Evolutionary conservation across 352 stramenopile genomes (phyloP), one percentile per base, ranked within the genome.

Genomic region (Pythium plurisporium): DNA sequence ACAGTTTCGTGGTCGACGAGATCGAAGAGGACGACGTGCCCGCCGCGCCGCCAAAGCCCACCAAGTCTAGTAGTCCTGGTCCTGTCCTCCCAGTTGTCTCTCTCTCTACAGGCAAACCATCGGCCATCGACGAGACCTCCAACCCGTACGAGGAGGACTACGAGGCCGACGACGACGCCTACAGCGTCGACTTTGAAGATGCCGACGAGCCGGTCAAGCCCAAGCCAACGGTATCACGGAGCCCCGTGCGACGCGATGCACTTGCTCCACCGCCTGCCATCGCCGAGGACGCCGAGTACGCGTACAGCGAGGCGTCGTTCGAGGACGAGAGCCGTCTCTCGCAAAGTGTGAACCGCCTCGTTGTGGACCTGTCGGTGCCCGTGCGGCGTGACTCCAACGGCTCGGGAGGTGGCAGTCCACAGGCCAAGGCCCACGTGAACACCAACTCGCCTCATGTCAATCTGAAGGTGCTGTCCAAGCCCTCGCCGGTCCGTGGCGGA

Each of bases 141-240:
- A 37, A 66, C 20, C 52, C 42, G 33, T 67, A 68, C 55, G 69
- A 78, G 29, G 62, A 72, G 27, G 59, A 62, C 22, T 72, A 77
- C 44, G 75, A 86, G 34, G 57, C 57, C 11, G 68, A 87, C 55
- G 65, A 77, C 15, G 55, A 75, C 37, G 55, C 42, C 30, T 92
- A 92, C 64, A 90, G 79, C 51, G 75, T 74, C 25, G 79, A 89
- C 54, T 90, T 89, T 64, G 79, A 90, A 50, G 73, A 86, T 11
- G 57, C 72, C 9, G 70, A 77, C 33, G 71, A 76, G 29, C 60
- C 62, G 9, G 48, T 65, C 1, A 62, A 45, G 12, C 2, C 22
- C 19, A 44, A 31, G 29, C 2, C 46, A 15, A 36, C 40, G 8
- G 15, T 19, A 20, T 3, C 23, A 8, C 26, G 31, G 14, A 62